Evolutionary conservation across 257 asterid genomes (phyloP).

Genomic region (Nicotiana noctiflora): DNA sequence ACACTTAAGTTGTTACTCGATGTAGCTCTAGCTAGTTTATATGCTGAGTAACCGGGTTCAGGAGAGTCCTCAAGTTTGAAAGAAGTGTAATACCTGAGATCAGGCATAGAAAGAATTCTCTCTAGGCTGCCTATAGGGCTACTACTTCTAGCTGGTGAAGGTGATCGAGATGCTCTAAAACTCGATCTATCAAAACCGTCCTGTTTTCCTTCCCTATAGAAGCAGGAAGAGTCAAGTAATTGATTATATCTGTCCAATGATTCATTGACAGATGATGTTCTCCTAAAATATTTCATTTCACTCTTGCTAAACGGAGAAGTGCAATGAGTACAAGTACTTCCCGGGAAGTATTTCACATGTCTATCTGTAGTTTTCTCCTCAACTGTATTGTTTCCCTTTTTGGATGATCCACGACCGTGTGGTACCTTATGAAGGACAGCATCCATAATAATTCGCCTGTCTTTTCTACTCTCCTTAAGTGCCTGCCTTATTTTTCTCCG

Average conservation of each 20-base stretch:
- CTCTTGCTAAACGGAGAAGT: conserved; percentile 13
- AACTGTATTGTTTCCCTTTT: conserved; percentile 11
- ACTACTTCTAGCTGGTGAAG: conserved; percentile 13
- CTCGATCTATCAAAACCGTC: conserved; percentile 20
- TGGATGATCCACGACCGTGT: conserved; percentile 28
- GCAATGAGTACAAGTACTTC: conserved; percentile 4
- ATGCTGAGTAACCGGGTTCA: conserved; percentile 2
- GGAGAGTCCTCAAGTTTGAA: conserved; percentile 35
- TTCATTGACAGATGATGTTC: conserved; percentile 50
- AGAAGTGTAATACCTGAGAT: conserved; percentile 50
- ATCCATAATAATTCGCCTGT: conserved; percentile 68
- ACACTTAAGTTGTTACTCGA: conserved; percentile 1
- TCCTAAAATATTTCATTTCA: conserved; percentile 18
- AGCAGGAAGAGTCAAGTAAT: conserved; percentile 27
- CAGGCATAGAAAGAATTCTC: conserved; percentile 71
- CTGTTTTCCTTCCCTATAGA: conserved; percentile 28
- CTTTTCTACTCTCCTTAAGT: conserved; percentile 54
- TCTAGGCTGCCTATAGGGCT: conserved; percentile 18
- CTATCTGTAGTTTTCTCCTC: conserved; percentile 10
- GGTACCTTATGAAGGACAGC: conserved; percentile 70
- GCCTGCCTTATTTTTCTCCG: conserved; percentile 52
- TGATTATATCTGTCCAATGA: conserved; percentile 42
- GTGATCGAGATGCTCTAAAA: conserved; percentile 14
- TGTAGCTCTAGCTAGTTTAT: background rate
- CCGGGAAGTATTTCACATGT: conserved; percentile 11